These are phyloP conservation scores for Coniferiporia sulphurascens DNA, from an alignment of 1,284 basidiomycete genomes.

Conservation along the genomic window DNA sequence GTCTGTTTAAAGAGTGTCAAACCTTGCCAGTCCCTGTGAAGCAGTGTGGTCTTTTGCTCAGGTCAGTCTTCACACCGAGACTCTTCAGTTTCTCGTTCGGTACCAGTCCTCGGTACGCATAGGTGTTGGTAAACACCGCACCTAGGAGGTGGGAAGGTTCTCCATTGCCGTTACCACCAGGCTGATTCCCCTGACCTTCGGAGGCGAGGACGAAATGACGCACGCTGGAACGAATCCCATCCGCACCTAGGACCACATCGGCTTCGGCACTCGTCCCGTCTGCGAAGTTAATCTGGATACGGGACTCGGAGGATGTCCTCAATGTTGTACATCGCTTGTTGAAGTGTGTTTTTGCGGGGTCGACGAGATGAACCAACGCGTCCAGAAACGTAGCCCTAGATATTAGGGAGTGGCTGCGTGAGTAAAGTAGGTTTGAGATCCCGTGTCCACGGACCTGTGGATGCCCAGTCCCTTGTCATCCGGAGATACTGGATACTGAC, in stretches of 20 bases:
- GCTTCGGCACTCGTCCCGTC: slow-evolving; percentile 43
- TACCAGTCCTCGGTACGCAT: slow-evolving; percentile 44
- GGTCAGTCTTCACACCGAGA: slow-evolving; percentile 38
- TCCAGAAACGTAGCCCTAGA: slow-evolving; percentile 39
- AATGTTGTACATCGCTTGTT: slow-evolving; percentile 45
- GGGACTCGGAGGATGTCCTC: slow-evolving; percentile 19
- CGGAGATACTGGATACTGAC: slow-evolving; percentile 33
- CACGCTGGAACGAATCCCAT: slow-evolving; percentile 46
- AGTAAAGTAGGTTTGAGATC: not conserved
- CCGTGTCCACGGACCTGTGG: slow-evolving; percentile 31
- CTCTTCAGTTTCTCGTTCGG: slow-evolving; percentile 33
- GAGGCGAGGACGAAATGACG: slow-evolving; percentile 34
- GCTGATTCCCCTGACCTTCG: slow-evolving; percentile 18
- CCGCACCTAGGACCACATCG: slow-evolving; percentile 50
- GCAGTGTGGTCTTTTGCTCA: slow-evolving; percentile 34
- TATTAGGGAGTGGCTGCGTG: not conserved
- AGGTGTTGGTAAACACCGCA: slow-evolving; percentile 40
- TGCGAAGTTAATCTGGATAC: slow-evolving; percentile 34
- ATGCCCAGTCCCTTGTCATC: slow-evolving; percentile 37
- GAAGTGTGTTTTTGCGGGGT: slow-evolving; percentile 40
- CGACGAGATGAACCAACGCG: slow-evolving; percentile 41
- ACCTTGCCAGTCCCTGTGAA: slow-evolving; percentile 43
- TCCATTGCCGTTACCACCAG: not conserved
- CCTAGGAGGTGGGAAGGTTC: not conserved
- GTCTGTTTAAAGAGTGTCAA: slow-evolving; percentile 3